phyloP scores from a whole-genome alignment of 1,284 basidiomycete species.

The Earliella scabrosa region DNA sequence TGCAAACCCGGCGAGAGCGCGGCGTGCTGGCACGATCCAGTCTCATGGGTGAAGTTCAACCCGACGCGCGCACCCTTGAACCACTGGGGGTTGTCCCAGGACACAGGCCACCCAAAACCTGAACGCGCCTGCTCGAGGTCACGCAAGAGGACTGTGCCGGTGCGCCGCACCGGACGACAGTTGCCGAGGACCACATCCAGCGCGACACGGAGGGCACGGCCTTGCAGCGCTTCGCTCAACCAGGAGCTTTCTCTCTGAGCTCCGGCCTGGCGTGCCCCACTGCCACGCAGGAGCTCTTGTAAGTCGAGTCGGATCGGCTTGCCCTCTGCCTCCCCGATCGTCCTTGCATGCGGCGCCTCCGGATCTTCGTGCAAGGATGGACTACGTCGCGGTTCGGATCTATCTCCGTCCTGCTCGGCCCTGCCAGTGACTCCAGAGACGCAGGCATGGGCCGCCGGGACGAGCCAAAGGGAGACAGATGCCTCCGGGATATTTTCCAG shows the following conservation, averaged over 20 bases:
- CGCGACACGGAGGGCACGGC: conserved; percentile 2
- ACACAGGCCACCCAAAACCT: background rate
- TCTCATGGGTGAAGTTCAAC: background rate
- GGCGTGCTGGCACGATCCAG: background rate
- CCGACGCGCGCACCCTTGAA: background rate
- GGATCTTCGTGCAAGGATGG: background rate
- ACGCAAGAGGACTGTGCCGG: background rate
- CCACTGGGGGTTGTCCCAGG: background rate
- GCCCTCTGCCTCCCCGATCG: background rate
- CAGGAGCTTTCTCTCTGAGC: background rate
- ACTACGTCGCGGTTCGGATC: background rate
- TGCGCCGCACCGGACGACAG: background rate
- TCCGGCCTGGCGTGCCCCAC: background rate
- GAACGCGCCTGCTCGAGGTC: background rate
- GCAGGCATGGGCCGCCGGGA: background rate
- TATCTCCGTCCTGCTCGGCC: background rate
- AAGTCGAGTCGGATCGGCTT: background rate
- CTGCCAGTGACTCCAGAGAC: background rate
- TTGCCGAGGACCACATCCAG: background rate
- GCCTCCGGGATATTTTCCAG: background rate
- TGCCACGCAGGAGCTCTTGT: background rate
- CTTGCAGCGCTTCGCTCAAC: background rate
- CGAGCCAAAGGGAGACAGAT: conserved; percentile 1
- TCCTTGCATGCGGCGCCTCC: too few species aligned
- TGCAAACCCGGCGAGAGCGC: too few species aligned